phyloP scores from a whole-genome alignment of 257 asterid species.

The Solanum ossicruentum region DNA sequence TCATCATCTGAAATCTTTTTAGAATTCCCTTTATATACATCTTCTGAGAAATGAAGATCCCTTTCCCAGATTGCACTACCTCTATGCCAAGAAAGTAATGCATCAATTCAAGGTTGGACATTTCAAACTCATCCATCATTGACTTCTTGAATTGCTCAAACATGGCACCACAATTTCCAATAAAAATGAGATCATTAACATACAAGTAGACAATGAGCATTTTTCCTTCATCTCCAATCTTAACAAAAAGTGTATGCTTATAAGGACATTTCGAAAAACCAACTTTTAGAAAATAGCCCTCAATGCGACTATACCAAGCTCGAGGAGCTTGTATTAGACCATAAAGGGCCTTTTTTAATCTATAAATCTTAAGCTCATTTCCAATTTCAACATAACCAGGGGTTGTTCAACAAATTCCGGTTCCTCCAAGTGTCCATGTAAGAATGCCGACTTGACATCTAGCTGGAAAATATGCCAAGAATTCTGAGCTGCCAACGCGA shows the following conservation, averaged over 20 bases:
- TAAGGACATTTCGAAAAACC: neutral
- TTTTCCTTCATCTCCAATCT: neutral
- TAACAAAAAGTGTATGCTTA: neutral
- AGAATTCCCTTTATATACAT: neutral
- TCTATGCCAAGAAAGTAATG: neutral
- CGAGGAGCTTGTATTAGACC: neutral
- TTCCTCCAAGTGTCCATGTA: neutral
- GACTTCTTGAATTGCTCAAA: neutral
- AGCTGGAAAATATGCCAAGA: neutral
- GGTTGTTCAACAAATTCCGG: neutral
- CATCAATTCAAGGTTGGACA: neutral
- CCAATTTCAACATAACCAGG: neutral
- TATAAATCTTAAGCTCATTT: neutral
- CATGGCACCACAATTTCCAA: neutral
- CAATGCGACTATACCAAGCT: neutral
- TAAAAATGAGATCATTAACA: neutral
- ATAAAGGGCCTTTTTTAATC: neutral
- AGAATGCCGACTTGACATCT: neutral
- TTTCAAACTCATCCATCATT: neutral
- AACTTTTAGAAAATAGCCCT: neutral
- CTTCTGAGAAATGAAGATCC: neutral
- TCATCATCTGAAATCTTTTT: neutral
- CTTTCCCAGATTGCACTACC: neutral
- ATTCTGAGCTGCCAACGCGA: neutral
- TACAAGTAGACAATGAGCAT: neutral